Evolutionary conservation across 176 grass and related monocot genomes (phyloP).

Genomic region (Rhynchospora breviuscula): DNA sequence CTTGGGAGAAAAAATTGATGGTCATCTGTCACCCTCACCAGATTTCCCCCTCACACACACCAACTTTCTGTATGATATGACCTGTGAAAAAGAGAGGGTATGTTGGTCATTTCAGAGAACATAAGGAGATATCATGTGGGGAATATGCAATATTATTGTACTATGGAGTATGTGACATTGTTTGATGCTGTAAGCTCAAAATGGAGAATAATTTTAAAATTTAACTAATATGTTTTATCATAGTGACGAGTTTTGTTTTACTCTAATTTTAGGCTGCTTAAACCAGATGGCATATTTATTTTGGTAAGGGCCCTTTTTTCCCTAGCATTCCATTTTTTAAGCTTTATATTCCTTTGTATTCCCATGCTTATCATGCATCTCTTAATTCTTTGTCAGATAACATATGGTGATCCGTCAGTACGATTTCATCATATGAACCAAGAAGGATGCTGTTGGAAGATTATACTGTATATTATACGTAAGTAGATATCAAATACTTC

Average conservation of each 20-base stretch:
- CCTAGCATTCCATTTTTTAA: conserved; percentile 13
- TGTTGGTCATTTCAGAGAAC: neutral
- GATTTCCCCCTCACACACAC: neutral
- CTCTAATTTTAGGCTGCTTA: conserved; percentile 76
- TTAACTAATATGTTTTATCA: conserved; percentile 11
- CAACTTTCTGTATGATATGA: neutral
- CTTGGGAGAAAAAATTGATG: neutral
- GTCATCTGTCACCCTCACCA: neutral
- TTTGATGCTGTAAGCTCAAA: neutral
- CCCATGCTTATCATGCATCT: conserved; percentile 11
- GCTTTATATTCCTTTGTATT: conserved; percentile 8
- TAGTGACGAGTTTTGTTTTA: conserved; percentile 13
- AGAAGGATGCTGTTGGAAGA: conserved; percentile 72
- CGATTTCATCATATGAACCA: conserved; percentile 75
- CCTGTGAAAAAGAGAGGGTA: neutral
- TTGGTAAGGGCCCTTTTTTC: conserved; percentile 43
- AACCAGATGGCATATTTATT: conserved; percentile 82
- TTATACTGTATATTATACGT: conserved; percentile 79
- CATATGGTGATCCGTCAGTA: conserved; percentile 89
- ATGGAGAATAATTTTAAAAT: neutral
- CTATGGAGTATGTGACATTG: neutral
- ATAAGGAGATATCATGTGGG: neutral
- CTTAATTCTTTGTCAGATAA: conserved; percentile 64
- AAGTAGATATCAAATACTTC: conserved; percentile 25
- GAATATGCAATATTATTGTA: neutral